These are phyloP conservation scores for Colletotrichum spaethianum DNA, from an alignment of 2,329 filamentous ascomycete species.

Conservation along the genomic window DNA sequence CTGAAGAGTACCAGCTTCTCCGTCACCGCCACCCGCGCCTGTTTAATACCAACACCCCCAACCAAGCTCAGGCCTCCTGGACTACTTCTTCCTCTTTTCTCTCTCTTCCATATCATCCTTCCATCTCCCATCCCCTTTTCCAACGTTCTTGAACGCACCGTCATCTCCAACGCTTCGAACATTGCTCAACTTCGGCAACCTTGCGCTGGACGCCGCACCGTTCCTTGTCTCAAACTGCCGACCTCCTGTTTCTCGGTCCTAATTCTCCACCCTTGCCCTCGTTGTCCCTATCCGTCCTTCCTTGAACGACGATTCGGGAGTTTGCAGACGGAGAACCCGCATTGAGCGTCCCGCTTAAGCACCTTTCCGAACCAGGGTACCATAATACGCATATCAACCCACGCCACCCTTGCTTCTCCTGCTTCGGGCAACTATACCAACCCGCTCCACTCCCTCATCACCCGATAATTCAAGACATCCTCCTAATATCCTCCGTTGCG, in stretches of 20 bases:
- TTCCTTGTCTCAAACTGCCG: constrained; percentile 38
- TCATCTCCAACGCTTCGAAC: constrained; percentile 36
- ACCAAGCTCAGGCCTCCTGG: constrained; percentile 37
- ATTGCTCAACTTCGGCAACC: constrained; percentile 39
- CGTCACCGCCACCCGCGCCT: constrained; percentile 35
- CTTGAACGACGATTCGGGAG: constrained; percentile 35
- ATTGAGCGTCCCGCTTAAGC: constrained; percentile 37
- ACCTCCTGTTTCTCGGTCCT: constrained; percentile 34
- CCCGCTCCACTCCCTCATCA: constrained; percentile 25
- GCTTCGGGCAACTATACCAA: constrained; percentile 15
- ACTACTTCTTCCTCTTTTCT: constrained; percentile 2
- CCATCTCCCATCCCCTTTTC: constrained; percentile 19
- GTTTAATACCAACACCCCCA: constrained; percentile 39
- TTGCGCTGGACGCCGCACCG: constrained; percentile 42
- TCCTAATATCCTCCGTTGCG: constrained; percentile 27
- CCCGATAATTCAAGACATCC: constrained; percentile 36
- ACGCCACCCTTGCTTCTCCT: constrained; percentile 34
- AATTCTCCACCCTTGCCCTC: constrained; percentile 22
- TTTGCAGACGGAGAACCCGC: constrained; percentile 34
- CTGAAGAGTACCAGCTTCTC: constrained; percentile 2
- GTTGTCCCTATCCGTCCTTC: constrained; percentile 14
- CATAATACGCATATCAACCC: constrained; percentile 35
- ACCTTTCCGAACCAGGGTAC: constrained; percentile 34
- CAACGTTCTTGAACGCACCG: constrained; percentile 20
- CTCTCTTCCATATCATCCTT: constrained; percentile 28